A percentile compares a stretch with the other conserved stretches of the same genome.
Evolutionary conservation across 1,284 basidiomycete genomes (phyloP).

Genomic region (Moesziomyces antarcticus): DNA sequence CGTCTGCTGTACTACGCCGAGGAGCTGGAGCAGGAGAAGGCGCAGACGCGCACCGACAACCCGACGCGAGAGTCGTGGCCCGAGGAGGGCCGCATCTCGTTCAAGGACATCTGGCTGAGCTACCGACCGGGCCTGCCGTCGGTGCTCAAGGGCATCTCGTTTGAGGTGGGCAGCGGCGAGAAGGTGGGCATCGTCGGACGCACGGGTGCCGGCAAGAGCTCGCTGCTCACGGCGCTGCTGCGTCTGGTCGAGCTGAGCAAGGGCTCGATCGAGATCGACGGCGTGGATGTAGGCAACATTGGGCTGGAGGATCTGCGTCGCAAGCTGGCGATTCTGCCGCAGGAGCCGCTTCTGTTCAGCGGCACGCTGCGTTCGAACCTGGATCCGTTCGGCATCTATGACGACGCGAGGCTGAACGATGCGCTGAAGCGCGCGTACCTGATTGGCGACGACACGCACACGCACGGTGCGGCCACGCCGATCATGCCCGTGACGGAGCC

Average conservation of each 20-base stretch:
- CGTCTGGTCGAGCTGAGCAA: constrained; percentile 76
- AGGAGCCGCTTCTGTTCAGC: constrained; percentile 68
- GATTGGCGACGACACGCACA: constrained; percentile 49
- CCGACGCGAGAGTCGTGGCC: constrained; percentile 65
- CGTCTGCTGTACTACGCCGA: constrained; percentile 65
- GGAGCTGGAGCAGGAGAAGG: constrained; percentile 63
- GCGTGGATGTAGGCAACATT: constrained; percentile 72
- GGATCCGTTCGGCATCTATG: constrained; percentile 67
- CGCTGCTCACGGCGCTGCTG: constrained; percentile 78
- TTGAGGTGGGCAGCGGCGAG: constrained; percentile 70
- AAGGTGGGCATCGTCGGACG: constrained; percentile 73
- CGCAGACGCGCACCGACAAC: constrained; percentile 53
- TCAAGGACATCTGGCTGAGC: constrained; percentile 68
- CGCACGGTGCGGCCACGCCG: constrained; percentile 37
- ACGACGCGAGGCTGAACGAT: constrained; percentile 66
- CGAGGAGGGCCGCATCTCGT: constrained; percentile 59
- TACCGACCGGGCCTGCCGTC: constrained; percentile 71
- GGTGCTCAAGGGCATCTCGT: constrained; percentile 70
- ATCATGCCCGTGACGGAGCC: constrained; percentile 22
- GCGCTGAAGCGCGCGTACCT: constrained; percentile 68
- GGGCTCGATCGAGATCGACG: constrained; percentile 80
- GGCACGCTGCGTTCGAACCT: constrained; percentile 69
- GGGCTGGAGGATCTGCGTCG: constrained; percentile 69
- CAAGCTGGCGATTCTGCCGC: constrained; percentile 57
- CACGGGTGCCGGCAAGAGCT: constrained; percentile 76